Base-by-base conservation (phyloP, 106 monocot species). In the Chionographis japonica region DNA sequence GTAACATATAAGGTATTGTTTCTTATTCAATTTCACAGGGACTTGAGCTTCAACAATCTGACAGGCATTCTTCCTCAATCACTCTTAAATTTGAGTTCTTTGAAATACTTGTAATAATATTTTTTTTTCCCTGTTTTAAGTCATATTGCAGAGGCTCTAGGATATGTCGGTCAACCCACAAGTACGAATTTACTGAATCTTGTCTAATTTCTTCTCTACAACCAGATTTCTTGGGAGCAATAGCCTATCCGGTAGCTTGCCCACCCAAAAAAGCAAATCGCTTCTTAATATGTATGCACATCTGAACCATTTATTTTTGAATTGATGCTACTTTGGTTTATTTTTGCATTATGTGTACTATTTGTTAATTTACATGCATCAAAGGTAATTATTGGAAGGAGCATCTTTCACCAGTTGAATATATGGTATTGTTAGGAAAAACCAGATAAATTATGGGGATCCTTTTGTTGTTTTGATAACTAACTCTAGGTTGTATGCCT, bases 11-110 rank as follows among this genome's bases (percentile, higher is more conserved):
- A 53, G 3, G 20, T 15, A 12, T 62, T 62, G 35, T 14, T 16
- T 60, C 52, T 18, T 54, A 3, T 51, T 60, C 6, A 20, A 15
- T 50, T 60, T 39, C 56, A 17, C 67, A 95, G 95, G 71, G 95
- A 95, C 75, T 73, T 95, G 77, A 91, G 95, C 79, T 95, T 95
- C 79, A 95, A 95, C 73, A 91, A 88, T 66, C 73, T 95, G 46
- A 81, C 86, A 50, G 91, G 95, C 56, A 7, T 50, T 55, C 50
- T 95, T 76, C 91, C 91, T 17, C 61, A 75, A 50, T 83, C 88
- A 67, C 83, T 95, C 60, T 83, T 95, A 64, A 95, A 77, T 58
- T 68, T 91, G 69, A 62, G 56, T 61, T 68, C 58, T 8, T 80
- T 95, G 20, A 43, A 1, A 0, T 66, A 73, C 65, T 77, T 95